Evolutionary conservation across 495 filamentous ascomycete species (phyloP).

Genomic region (Podospora bellae-mahoneyi): DNA sequence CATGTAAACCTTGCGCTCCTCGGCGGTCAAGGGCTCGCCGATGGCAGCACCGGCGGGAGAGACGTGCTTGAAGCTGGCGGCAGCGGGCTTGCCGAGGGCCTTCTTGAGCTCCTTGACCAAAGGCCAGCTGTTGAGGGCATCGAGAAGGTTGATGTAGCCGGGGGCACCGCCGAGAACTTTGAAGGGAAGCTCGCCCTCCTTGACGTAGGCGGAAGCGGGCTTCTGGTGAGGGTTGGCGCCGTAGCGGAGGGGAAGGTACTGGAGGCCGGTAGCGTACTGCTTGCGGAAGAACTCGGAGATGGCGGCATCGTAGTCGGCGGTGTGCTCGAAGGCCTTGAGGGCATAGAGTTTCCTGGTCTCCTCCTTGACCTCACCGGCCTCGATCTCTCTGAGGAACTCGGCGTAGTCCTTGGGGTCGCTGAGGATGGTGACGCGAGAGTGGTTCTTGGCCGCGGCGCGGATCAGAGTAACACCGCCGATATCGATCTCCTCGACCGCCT

Average conservation of each 20-base stretch:
- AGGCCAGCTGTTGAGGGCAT: conserved; percentile 94
- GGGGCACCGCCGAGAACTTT: conserved; percentile 90
- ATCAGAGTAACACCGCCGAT: conserved; percentile 96
- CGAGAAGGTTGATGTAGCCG: conserved; percentile 94
- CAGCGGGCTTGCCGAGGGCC: conserved; percentile 82
- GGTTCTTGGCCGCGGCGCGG: conserved; percentile 96
- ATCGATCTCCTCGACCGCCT: conserved; percentile 98
- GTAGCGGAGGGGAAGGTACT: conserved; percentile 85
- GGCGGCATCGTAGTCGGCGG: conserved; percentile 92
- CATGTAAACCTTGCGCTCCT: conserved; percentile 96
- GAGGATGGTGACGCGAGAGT: conserved; percentile 88
- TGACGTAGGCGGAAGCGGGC: conserved; percentile 78
- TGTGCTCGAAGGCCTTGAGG: conserved; percentile 96
- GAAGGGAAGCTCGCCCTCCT: conserved; percentile 77
- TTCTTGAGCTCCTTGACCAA: conserved; percentile 94
- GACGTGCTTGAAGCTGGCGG: conserved; percentile 98
- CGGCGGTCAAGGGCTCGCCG: conserved; percentile 75
- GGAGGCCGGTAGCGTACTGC: conserved; percentile 79
- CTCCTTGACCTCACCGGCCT: conserved; percentile 79
- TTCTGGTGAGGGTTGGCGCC: conserved; percentile 98
- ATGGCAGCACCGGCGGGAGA: conserved; percentile 95
- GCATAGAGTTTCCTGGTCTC: conserved; percentile 80
- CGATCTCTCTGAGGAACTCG: conserved; percentile 86
- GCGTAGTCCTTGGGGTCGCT: conserved; percentile 91
- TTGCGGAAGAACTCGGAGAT: conserved; percentile 97